Percentiles rank a stretch among this genome's conserved stretches.
Evolutionary conservation across 192 early-diverging fungal genomes (phyloP).

Genomic region (Rhizophagus clarus): DNA sequence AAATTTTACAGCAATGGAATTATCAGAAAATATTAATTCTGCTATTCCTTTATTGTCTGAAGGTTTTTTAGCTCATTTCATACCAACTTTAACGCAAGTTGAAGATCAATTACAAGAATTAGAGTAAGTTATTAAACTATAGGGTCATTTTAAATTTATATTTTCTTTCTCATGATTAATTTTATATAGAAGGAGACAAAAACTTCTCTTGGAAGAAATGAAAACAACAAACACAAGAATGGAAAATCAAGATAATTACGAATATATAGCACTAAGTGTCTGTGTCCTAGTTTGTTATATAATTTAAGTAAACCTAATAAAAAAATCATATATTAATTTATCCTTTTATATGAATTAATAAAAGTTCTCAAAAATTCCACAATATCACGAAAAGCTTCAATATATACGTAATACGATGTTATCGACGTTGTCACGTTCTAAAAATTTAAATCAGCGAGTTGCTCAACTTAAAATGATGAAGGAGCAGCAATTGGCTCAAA

Average conservation of each 20-base stretch:
- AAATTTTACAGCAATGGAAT: not conserved
- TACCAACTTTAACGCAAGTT: constrained; percentile 21
- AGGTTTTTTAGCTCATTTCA: constrained; percentile 24
- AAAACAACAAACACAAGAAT: not conserved
- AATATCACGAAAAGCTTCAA: constrained; percentile 26
- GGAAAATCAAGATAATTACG: constrained; percentile 32
- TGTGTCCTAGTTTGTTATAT: not conserved
- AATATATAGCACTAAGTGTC: constrained; percentile 26
- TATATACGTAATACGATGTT: constrained; percentile 24
- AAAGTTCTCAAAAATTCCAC: constrained; percentile 30
- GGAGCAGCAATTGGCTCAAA: constrained; percentile 25
- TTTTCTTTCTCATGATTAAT: not conserved
- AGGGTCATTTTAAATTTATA: not conserved
- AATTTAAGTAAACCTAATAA: not conserved
- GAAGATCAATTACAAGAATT: constrained; percentile 22
- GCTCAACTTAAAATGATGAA: constrained; percentile 24
- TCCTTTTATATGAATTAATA: not conserved
- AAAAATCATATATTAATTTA: not conserved
- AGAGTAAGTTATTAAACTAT: constrained; percentile 3
- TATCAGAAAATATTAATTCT: not conserved
- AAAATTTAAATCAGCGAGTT: constrained; percentile 25
- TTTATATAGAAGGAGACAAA: constrained; percentile 11
- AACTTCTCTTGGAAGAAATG: constrained; percentile 24
- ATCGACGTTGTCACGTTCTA: constrained; percentile 15
- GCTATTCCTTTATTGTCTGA: constrained; percentile 29